Base-by-base conservation (phyloP, 2,329 filamentous ascomycete species). In the Moelleriella libera region DNA sequence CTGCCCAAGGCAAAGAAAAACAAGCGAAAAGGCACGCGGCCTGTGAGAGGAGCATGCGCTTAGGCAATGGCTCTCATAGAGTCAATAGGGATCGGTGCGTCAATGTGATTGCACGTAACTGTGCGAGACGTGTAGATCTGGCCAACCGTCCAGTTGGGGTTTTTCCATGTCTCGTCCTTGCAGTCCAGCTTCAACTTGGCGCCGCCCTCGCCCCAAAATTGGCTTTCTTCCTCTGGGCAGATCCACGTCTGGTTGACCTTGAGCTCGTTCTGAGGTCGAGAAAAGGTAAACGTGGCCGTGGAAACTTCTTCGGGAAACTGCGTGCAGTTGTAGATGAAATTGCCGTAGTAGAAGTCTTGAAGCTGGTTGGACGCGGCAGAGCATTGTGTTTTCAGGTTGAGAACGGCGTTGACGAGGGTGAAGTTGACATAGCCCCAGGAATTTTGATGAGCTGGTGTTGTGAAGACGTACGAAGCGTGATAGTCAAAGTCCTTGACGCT, bases 381-480 rank as follows among this genome's bases (percentile, higher is more conserved):
- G 66, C 74, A 76, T 34, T 46, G 45, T 43, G 63, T 57, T 28
- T 52, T 54, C 51, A 65, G 63, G 40, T 59, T 52, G 39, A 72
- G 53, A 32, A 63, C 69, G 11, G 66, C 61, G 65, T 74, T 75
- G 47, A 58, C 55, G n/a, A 76, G 60, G 51, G 67, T 70, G 62
- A 76, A 76, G 56, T 61, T 63, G 51, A 70, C 66, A 49, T 64
- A 63, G 45, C 72, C 73, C 58, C 59, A 65, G 2, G 66, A 66
- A 57, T 68, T 70, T 52, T 75, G 70, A 60, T 76, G 73, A 4
- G 72, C 62, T 0, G 73, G 72, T 2, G 70, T 75, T 12, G 63
- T 64, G 63, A 74, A 75, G 56, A 62, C 58, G 57, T 69, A 72
- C 9, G 61, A 65, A n/a, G 67, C 66, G 57, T 71, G 66, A 63